Base-by-base conservation (phyloP, 352 stramenopile species). In the Globisporangium rhizosaccharum region DNA sequence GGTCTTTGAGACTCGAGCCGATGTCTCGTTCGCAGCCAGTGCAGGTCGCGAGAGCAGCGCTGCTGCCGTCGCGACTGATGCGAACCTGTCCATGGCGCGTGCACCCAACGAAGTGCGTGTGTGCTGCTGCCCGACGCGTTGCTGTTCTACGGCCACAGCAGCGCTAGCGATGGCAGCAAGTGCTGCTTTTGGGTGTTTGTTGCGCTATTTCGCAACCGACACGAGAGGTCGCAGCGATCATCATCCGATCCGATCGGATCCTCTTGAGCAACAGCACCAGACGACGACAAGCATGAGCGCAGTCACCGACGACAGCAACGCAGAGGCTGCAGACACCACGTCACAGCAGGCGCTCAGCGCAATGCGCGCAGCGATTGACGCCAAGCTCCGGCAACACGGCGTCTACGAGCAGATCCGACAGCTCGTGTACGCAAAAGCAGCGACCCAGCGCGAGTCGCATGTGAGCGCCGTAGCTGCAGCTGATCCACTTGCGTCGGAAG, bases 321-420 rank as follows among this genome's bases (percentile, higher is more conserved):
- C 23, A 48, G 46, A 51, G 11, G n/a, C 56, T 10, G 3, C n/a
- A 23, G 15, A 23, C n/a, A n/a, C 14, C 25, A 25, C 5, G n/a
- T 23, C 14, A 26, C 59, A 57, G 4, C 72, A 77, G 45, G 74
- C 78, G 25, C 66, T 90, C 46, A 71, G 71, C 2, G 66, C 71
- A 6, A 70, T 91, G 53, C 78, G 84, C 30, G 73, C 74, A 47
- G 71, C 67, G 12, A 93, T 91, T 44, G 78, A 93, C 53, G 71
- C 77, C 20, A 93, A 91, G 51, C 64, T 93, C 1, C 79, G 71
- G 26, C 78, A 89, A n/a, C 66, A 89, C 54, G 76, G 78, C 33
- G 70, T 93, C n/a, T 93, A 93, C 55, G 60, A 83, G 11, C 81
- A 90, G 54, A 85, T 93, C 52, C 76, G 76, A 4, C 62, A 76